Percentiles rank a stretch among this genome's conserved stretches.
phyloP scores from a whole-genome alignment of 768 basidiomycete genomes.

The Tulasnella sp. region DNA sequence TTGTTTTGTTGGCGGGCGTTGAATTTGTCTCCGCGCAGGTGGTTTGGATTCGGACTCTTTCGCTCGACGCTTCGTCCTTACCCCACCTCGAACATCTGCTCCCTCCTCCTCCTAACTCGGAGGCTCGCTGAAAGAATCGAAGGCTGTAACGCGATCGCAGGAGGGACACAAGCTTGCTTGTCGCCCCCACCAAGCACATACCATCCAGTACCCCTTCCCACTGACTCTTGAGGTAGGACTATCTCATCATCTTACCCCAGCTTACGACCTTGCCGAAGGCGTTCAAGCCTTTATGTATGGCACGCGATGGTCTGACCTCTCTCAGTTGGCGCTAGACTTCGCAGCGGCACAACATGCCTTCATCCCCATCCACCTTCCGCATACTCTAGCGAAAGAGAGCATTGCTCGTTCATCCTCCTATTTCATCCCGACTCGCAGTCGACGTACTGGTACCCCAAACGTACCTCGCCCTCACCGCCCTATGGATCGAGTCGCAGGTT shows the following conservation, averaged over 20 bases:
- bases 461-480: not conserved
- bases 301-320: no score
- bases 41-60: not conserved
- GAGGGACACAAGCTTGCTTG: not conserved
- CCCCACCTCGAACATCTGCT: not conserved
- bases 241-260: not conserved
- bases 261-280: no score
- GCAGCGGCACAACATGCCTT: no score
- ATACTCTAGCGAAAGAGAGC: not conserved
- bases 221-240: not conserved
- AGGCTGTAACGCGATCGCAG: not conserved
- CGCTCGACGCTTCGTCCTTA: not conserved
- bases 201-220: not conserved
- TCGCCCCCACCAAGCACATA: not conserved
- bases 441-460: not conserved
- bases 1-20: not conserved
- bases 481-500: not conserved
- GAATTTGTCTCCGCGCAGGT: not conserved
- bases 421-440: not conserved
- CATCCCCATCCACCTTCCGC: no score
- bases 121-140: not conserved
- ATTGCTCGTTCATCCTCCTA: not conserved
- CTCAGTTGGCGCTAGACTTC: no score
- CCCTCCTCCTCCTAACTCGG: not conserved
- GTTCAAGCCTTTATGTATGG: no score